Evolutionary conservation across 129 eudicot genomes (phyloP), one percentile per base, ranked within the genome.

Genomic region (Arctium minus): DNA sequence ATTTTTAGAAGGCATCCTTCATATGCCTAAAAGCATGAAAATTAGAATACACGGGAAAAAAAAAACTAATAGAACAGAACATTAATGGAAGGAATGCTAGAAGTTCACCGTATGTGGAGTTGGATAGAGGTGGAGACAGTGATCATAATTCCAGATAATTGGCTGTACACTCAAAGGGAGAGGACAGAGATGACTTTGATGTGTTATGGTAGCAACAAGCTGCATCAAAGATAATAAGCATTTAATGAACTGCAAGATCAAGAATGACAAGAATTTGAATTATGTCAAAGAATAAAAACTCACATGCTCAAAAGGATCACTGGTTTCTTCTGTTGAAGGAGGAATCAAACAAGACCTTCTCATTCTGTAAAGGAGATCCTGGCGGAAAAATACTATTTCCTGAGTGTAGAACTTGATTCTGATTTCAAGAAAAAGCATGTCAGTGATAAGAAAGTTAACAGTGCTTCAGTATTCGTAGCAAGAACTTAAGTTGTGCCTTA

Each of bases 171-270:
- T 93, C 86, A 96, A 80, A 64, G 98, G 99, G 56, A 96, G 94
- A 70, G 99, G 97, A 64, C 99, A 96, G 68, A 93, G 94, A 91
- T 96, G 98, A 74, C 97, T 96, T 85, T 96, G 98, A 87, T 96
- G 99, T 56, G 90, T 91, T 86, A 96, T 90, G 42, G 99, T 96
- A 74, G 99, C 98, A 89, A 96, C 98, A 88, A 96, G 94, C 97
- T 96, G 98, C 90, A 86, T n/a, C 31, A 80, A 78, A 76, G 32
- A 79, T 44, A 44, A 72, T 5, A 80, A 1, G 27, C 42, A 22
- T 80, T 76, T 56, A 1, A 33, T 37, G 33, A 50, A 17, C 70
- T 50, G 15, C 79, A 36, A 76, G n/a, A 32, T 40, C 64, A 74
- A 42, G 2, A 32, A 68, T 38, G 62, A 13, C 27, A 38, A 9